Evolutionary conservation across 768 basidiomycete genomes (phyloP).

Genomic region (Tricholoma terreum): DNA sequence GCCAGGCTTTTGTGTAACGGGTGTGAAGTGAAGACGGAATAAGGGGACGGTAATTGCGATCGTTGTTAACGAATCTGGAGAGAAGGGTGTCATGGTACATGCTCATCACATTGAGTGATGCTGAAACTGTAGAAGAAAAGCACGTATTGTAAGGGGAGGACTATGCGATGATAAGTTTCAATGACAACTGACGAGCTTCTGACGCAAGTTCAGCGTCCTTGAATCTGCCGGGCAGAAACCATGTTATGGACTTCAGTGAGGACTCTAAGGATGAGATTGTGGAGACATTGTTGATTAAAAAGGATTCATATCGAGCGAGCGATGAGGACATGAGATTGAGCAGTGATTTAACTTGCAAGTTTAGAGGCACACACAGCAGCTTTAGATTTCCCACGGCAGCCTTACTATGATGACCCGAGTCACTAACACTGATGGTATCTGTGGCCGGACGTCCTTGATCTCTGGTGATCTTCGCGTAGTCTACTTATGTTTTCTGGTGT

Average conservation of each 20-base stretch:
- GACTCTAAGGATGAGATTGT: conserved; percentile 89
- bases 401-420: background rate
- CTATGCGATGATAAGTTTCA: conserved; percentile 3
- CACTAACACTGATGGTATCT: background rate
- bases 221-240: conserved; percentile 95
- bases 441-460: no score
- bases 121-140: conserved; percentile 59
- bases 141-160: conserved; percentile 10
- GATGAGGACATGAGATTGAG: conserved; percentile 53
- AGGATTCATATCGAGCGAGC: conserved; percentile 73
- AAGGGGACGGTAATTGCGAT: conserved; percentile 71
- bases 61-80: conserved; percentile 54
- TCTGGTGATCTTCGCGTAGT: background rate
- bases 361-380: no score
- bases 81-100: conserved; percentile 97
- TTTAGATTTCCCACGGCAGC: background rate
- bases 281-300: conserved; percentile 80
- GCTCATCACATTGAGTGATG: conserved; percentile 83
- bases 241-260: conserved; percentile 83
- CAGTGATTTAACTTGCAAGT: background rate
- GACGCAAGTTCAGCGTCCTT: conserved; percentile 96
- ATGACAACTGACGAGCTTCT: conserved; percentile 75
- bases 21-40: conserved; percentile 77
- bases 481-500: background rate
- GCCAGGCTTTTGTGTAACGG: conserved; percentile 89